Conservation (phyloP, 164 flowering plant species). For the Sedum album region DNA sequence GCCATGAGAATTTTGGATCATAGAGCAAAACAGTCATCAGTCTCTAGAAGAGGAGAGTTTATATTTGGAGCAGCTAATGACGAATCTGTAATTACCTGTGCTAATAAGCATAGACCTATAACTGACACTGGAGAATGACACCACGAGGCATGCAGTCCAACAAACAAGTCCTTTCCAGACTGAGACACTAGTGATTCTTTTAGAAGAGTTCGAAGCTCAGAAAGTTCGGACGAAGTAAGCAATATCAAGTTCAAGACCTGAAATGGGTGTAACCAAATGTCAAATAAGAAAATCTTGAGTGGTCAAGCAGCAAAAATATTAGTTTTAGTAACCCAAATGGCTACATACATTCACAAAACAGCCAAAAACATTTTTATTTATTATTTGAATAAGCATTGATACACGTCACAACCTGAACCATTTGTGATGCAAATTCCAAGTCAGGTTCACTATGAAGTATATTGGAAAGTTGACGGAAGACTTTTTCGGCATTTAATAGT, state of each 20-base stretch:
- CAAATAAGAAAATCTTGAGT: neutral
- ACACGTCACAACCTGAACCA: constrained; percentile 66
- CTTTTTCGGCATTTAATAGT: constrained; percentile 82
- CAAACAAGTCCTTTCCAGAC: constrained; percentile 75
- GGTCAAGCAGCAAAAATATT: neutral
- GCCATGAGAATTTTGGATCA: neutral
- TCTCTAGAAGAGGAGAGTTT: neutral
- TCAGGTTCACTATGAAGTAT: constrained; percentile 80
- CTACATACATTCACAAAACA: neutral
- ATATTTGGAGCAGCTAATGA: neutral
- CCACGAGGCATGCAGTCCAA: constrained; percentile 89
- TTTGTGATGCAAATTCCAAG: constrained; percentile 79
- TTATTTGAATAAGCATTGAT: neutral
- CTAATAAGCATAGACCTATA: constrained; percentile 83
- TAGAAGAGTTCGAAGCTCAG: constrained; percentile 65
- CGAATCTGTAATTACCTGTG: constrained; percentile 50
- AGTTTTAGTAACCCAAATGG: neutral
- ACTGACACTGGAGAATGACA: constrained; percentile 95
- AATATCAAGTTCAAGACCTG: constrained; percentile 94
- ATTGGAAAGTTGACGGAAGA: constrained; percentile 70
- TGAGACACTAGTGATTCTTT: constrained; percentile 65
- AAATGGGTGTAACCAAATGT: constrained; percentile 13
- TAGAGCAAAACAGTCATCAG: neutral
- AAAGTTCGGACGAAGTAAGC: constrained; percentile 82
- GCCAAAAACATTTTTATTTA: neutral